Percentiles rank a stretch among this genome's conserved stretches.
These are phyloP conservation scores for Phaeodactylum tricornutum DNA, from an alignment of 108 stramenopile genomes.

Conservation along the genomic window DNA sequence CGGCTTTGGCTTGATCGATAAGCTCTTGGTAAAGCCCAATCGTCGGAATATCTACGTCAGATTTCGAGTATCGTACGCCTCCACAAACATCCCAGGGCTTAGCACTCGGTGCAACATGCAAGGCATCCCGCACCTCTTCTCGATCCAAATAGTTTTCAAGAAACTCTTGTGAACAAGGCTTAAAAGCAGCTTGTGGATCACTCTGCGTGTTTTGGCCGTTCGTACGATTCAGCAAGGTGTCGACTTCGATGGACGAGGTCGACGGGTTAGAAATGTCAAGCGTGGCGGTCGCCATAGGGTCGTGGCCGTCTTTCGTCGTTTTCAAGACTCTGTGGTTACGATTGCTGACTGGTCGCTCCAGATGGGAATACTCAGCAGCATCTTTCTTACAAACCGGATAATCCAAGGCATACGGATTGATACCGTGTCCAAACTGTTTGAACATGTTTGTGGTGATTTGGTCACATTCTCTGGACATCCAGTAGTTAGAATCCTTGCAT, in stretches of 20 bases:
- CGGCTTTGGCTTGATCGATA: not conserved
- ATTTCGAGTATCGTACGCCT: conserved; percentile 13
- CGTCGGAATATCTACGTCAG: not conserved
- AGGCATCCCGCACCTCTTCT: conserved; percentile 40
- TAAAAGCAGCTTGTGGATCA: conserved; percentile 28
- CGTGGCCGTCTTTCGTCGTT: too few species aligned
- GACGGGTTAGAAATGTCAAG: not conserved
- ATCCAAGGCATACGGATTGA: conserved; percentile 71
- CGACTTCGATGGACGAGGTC: not conserved
- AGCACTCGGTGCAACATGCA: conserved; percentile 32
- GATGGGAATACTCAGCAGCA: too few species aligned
- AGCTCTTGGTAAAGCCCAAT: conserved; percentile 13
- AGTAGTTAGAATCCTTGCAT: not conserved
- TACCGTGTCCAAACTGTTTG: conserved; percentile 16
- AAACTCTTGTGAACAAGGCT: conserved; percentile 43
- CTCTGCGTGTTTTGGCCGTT: conserved; percentile 20
- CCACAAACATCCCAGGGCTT: conserved; percentile 36
- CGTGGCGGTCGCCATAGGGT: not conserved
- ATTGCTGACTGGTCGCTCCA: too few species aligned
- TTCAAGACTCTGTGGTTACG: not conserved
- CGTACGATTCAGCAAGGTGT: not conserved
- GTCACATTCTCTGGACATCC: conserved; percentile 17
- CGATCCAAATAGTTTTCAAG: conserved; percentile 42
- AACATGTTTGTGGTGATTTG: conserved; percentile 21
- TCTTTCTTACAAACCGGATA: conserved; percentile 45